Evolutionary conservation across 768 basidiomycete species (phyloP).

Genomic region (Pluteus cervinus): DNA sequence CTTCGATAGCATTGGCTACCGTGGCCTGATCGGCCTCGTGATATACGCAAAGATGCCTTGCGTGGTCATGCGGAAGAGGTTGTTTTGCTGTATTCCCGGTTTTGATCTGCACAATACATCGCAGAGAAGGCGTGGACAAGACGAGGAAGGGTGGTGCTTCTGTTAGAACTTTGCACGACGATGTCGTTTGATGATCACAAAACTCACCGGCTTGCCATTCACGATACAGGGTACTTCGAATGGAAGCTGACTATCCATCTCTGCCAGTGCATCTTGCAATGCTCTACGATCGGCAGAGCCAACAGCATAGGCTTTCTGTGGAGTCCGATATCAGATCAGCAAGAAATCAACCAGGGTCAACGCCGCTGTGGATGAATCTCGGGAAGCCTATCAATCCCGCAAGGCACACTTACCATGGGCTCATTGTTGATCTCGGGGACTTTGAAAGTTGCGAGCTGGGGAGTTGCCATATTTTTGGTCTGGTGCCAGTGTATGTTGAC

Average conservation of each 20-base stretch:
- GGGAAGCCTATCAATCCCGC: neutral
- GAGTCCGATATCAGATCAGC: neutral
- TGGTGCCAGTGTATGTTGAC: conserved; percentile 2
- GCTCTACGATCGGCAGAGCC: conserved; percentile 74
- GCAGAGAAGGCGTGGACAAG: neutral
- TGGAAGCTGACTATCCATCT: conserved; percentile 81
- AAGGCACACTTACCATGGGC: conserved; percentile 62
- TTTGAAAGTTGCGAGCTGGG: conserved; percentile 82
- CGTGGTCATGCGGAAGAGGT: conserved; percentile 82
- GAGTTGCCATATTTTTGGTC: conserved; percentile 48
- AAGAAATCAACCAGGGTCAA: neutral
- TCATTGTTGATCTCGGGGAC: conserved; percentile 88
- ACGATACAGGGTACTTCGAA: conserved; percentile 93
- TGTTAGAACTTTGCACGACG: conserved; percentile 2
- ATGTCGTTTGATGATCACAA: neutral
- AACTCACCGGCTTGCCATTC: conserved; percentile 65
- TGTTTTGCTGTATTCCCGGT: conserved; percentile 79
- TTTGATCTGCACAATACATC: conserved; percentile 47
- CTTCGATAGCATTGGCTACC: conserved; percentile 75
- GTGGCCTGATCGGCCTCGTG: conserved; percentile 81
- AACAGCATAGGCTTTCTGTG: conserved; percentile 68
- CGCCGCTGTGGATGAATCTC: neutral
- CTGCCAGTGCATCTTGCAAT: conserved; percentile 62
- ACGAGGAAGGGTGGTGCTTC: neutral
- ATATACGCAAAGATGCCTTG: conserved; percentile 74